Evolutionary conservation across 371 early-diverging fungal genomes (phyloP), one percentile per base, ranked within the genome.

Genomic region (Umbelopsis sp.): DNA sequence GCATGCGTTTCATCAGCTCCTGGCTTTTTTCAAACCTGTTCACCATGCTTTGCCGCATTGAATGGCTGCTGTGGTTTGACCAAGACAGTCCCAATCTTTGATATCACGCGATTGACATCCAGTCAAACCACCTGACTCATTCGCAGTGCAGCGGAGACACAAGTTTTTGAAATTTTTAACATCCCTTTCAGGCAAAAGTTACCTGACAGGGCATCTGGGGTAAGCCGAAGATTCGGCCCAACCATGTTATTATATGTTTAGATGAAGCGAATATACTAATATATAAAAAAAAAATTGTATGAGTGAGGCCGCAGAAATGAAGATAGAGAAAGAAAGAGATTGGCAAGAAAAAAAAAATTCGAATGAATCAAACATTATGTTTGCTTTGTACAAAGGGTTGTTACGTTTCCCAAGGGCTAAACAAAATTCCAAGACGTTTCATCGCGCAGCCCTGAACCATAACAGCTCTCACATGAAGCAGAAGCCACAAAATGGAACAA

Each of bases 161-260:
- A 57, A 57, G 41, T 41, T 41, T 16, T 41, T 16, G 10, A 57
- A 35, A 18, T 18, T 16, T 18, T 6, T 35, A 35, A 32, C 57
- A 20, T 57, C 57, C 57, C 35, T 32, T 25, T 35, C n/a, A 16
- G 57, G 57, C 35, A 57, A 57, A 57, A 57, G 32, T 12, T 57
- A 35, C 57, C 35, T 11, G 9, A 35, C 57, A 57, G 16, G 57
- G 57, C 5, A 57, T 57, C 16, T 57, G 22, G 35, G 35, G 35
- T 57, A 37, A 57, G 57, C 57, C 57, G 57, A 57, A 35, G 32
- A 35, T 57, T 57, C 57, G 57, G 57, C 41, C 41, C 41, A 41
- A 29, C 57, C 29, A 12, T 16, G 18, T 5, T 48, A 20, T 48
- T 16, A 48, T 48, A 20, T 6, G 48, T 48, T 22, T 48, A 20